Percentiles rank a stretch among this genome's conserved stretches.
Evolutionary conservation across 805 yeast species (phyloP).

Genomic region (Maudiozyma pseudohumilis): DNA sequence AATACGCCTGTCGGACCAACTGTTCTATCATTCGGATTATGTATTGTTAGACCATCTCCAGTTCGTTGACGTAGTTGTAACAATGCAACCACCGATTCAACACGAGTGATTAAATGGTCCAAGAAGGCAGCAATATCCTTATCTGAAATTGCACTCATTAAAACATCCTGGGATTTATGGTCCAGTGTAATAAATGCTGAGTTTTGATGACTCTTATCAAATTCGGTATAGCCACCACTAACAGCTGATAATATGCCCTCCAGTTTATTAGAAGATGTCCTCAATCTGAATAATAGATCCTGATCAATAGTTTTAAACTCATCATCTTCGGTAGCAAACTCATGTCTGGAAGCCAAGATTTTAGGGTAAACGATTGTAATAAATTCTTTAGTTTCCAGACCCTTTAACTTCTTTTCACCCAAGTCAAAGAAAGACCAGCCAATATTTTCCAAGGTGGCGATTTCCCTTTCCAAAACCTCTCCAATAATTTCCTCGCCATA

Average conservation of each 20-base stretch:
- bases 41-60: conserved; percentile 13
- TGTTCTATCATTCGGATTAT: conserved; percentile 8
- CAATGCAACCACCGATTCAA: conserved; percentile 48
- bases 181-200: conserved; percentile 14
- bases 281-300: conserved; percentile 40
- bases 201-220: conserved; percentile 1
- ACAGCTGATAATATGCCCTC: conserved; percentile 48
- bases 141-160: conserved; percentile 20
- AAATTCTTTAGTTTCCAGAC: conserved; percentile 85
- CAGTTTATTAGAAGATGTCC: conserved; percentile 45
- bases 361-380: conserved; percentile 73
- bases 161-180: conserved; percentile 14
- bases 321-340: conserved; percentile 30
- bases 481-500: conserved; percentile 40
- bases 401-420: conserved; percentile 87
- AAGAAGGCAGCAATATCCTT: conserved; percentile 44
- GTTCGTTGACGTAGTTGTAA: conserved; percentile 35
- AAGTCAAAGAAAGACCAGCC: conserved; percentile 60
- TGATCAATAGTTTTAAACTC: conserved; percentile 22
- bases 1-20: conserved; percentile 13
- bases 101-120: conserved; percentile 57
- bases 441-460: conserved; percentile 50
- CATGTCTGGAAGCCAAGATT: conserved; percentile 50
- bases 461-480: conserved; percentile 54
- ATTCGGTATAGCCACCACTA: conserved; percentile 32